Base-by-base conservation (phyloP, 805 yeast genomes). In the Wickerhamiella occidentalis region DNA sequence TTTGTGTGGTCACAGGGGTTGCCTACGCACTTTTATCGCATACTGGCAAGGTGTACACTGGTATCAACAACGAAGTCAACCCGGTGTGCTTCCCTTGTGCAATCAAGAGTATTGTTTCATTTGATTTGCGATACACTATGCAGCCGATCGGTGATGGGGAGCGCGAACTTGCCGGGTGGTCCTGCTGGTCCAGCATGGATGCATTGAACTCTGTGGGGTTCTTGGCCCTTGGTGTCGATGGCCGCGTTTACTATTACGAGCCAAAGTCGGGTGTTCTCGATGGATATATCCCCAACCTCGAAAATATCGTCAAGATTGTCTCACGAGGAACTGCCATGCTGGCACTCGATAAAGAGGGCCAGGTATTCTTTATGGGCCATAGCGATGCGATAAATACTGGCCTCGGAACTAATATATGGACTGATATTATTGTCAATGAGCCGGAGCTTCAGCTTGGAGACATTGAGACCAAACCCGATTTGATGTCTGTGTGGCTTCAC, bases 341-440 rank as follows among this genome's bases (percentile, higher is more conserved):
- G 30, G 30, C 35, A 18, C 45, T 41, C 35, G 45, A 41, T 19
- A 23, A 41, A 6, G n/a, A 41, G 8, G 45, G 45, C 21, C 30
- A 26, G 35, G 45, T 41, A 11, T 25, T 15, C 45, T 41, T 15
- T 21, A 15, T 26, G 30, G 45, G 45, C 3, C 4, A n/a, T n/a
- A 18, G 9, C 13, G 25, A 23, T 11, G 19, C 22, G 12, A 12
- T 26, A 4, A n/a, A 12, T 26, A 7, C 25, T 25, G 45, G 45
- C 3, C 22, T 41, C 8, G 45, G 45, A 4, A 33, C 4, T 11
- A 8, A 41, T 4, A 11, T 15, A 8, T 8, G 6, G 5, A 11
- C 15, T 3, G 45, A 41, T 41, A 9, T 41, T 23, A 22, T 41
- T 11, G 7, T 5, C 4, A 6, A 23, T n/a, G 45, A 6, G 6